Conservation (phyloP, 202 grass and related monocot species). For the Carex sylvatica region DNA sequence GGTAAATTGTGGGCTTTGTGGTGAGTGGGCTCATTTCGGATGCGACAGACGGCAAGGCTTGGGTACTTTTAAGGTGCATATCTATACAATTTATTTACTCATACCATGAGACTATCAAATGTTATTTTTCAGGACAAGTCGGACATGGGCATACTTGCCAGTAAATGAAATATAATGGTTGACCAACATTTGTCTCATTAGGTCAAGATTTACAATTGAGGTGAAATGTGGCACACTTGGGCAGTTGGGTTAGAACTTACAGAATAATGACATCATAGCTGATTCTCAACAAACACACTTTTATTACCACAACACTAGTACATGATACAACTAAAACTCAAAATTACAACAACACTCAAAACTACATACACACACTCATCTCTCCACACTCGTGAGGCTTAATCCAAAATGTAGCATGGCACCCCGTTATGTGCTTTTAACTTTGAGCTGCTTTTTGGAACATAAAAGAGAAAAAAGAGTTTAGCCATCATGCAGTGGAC, state of each 20-base stretch:
- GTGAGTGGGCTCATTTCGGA: conserved; percentile 76
- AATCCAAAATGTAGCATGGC: neutral
- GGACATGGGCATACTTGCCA: neutral
- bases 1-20: conserved; percentile 75
- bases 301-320: too few species aligned
- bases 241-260: neutral
- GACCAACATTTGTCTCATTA: neutral
- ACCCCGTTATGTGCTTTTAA: neutral
- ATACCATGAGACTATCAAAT: neutral
- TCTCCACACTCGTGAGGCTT: too few species aligned
- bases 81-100: neutral
- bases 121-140: neutral
- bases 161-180: neutral
- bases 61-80: conserved; percentile 57
- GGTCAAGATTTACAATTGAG: conserved; percentile 1
- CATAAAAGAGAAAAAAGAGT: neutral
- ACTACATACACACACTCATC: too few species aligned
- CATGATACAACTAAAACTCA: too few species aligned
- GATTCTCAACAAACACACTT: neutral
- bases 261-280: neutral
- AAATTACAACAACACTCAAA: too few species aligned
- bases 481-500: neutral
- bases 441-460: neutral
- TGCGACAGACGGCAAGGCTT: conserved; percentile 67
- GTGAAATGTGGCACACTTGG: neutral